Evolutionary conservation across 1,284 basidiomycete genomes (phyloP), one percentile per base, ranked within the genome.

Genomic region (Ceratobasidium sp.): DNA sequence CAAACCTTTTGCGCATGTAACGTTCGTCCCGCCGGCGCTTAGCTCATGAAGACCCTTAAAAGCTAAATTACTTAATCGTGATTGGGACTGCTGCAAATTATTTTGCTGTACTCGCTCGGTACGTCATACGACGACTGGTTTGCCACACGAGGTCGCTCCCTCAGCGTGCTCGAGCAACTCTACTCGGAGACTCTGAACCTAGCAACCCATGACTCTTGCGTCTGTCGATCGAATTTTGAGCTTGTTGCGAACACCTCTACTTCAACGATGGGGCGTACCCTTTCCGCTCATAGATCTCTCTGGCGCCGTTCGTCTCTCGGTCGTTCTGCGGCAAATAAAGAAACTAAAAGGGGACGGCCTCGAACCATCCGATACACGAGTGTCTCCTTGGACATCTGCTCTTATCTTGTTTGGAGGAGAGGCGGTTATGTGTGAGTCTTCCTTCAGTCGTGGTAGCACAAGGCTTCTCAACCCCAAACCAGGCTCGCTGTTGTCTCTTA

Each of bases 351-450:
- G 66, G 4, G 13, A 8, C 13, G 66, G 53, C 9, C 6, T 41
- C n/a, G 34, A 31, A 16, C 1, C n/a, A 13, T 24, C 19, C n/a
- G 69, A 72, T 51, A 72, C 69, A 14, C 39, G 46, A 31, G 69
- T 72, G n/a, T 61, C 69, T n/a, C 69, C 69, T 37, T 77, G 77
- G 77, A 31, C 46, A n/a, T 69, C 61, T 41, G 61, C 72, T 22
- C 64, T 76, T 48, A 75, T 77, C n/a, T 71, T 77, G 31, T 77
- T 77, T 65, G 77, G 75, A 43, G 77, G 77, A 7, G 77, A 77
- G 58, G 63, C 77, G 29, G 31, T 77, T 22, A 72, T 73, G 48
- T 76, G 77, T 77, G 51, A 73, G 39, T 51, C 34, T 39, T 22
- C 24, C 29, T 53, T 22, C 9, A 29, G 29, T 14, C 14, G n/a